Evolutionary conservation across 108 stramenopile species (phyloP), one percentile per base, ranked within the genome.

Genomic region (Skeletonema costatum): DNA sequence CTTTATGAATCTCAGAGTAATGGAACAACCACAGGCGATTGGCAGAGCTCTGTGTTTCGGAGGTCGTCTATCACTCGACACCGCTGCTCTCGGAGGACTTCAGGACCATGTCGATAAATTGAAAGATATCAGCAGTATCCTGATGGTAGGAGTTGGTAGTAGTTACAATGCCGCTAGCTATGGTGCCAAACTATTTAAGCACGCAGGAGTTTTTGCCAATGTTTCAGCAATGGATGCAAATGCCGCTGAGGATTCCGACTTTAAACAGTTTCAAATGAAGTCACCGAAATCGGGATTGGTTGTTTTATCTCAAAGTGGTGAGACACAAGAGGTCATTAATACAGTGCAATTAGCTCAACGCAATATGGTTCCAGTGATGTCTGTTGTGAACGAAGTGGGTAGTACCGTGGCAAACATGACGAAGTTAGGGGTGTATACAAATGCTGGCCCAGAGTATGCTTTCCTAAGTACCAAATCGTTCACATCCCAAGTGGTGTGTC

Each of bases 381-480:
- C 84, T 31, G 75, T 96, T 31, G 92, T 94, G 44, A 97, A 97
- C 75, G 72, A 80, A 29, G 94, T 97, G 6, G 95, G 96, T 0
- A 93, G 91, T 11, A 77, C 89, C 11, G 89, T 96, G 50, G 96
- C 96, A 9, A 76, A 87, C 50, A 71, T 70, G 63, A 90, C 93
- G 9, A 90, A 92, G 48, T 80, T 90, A 17, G 96, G 96, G 19
- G 92, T 93, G 16, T 97, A 96, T 80, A 89, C 90, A 21, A 90
- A 93, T 80, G 91, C 93, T 2, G 96, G 96, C 9, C 86, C 88
- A 10, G 96, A 97, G 77, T 87, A 89, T 53, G 90, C 94, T 38
- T 93, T 92, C 30, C 91, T 93, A 6, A 91, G 90, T 61, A 97
- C 96, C 42, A 97, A 97, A 88, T 90, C 92, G 8, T 97, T 97